Evolutionary conservation across 1,139 yeast species (phyloP), one percentile per base, ranked within the genome.

Genomic region (Nakaseomyces sp.): DNA sequence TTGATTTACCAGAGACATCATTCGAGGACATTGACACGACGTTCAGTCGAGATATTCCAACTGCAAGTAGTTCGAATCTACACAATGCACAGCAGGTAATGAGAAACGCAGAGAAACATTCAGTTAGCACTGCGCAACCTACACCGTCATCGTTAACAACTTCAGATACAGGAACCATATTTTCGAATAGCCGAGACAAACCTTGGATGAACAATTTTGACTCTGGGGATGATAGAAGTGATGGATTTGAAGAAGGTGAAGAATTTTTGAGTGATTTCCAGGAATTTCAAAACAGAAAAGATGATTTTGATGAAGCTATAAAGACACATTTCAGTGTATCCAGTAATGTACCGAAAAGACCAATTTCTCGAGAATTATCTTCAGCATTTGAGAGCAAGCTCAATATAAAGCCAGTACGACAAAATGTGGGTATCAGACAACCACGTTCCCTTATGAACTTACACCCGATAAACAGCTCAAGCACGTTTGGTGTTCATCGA

Each of bases 21-120:
- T 60, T 60, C 47, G 65, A 60, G 41, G 63, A 60, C 40, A 41
- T 59, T 29, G 63, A 59, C 31, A 52, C 61, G 3, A 54, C 62
- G 1, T 53, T 56, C 42, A 46, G 51, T 7, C 45, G 46, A 28
- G 51, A 50, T 20, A 16, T 33, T 44, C 24, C 42, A 18, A 30
- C 35, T 15, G 20, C 42, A 15, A 5, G 26, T 22, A 10, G 36
- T 36, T 35, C 37, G 26, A 28, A 45, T 40, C 9, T 38, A 25
- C 31, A 39, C 36, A 28, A 31, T 40, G 17, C 37, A 26, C 25
- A 33, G 35, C 33, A 46, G 20, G 17, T 38, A 46, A 28, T 47
- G 47, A 15, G 22, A 46, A 32, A 16, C 15, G 42, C 15, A 15
- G 15, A 31, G 16, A 40, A 16, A 24, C 19, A 30, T 16, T 8